Conservation (phyloP, 495 filamentous ascomycete genomes). For the Thermothielavioides terrestris region DNA sequence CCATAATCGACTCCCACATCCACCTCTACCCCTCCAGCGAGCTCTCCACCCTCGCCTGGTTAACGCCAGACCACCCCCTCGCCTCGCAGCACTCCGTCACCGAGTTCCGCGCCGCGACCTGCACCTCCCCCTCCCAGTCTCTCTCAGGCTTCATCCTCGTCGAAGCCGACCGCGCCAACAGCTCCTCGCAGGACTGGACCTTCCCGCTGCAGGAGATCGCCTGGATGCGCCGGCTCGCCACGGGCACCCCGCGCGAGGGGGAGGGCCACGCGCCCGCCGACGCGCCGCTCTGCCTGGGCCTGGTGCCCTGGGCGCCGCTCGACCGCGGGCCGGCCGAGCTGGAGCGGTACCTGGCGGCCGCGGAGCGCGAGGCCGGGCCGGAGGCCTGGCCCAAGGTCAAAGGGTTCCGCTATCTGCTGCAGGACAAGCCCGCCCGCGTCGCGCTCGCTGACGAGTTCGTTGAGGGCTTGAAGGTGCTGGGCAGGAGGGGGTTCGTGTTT, state of each 20-base stretch:
- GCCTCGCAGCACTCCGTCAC: conserved; percentile 51
- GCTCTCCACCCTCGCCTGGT: conserved; percentile 55
- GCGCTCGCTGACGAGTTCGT: conserved; percentile 55
- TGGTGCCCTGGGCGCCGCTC: conserved; percentile 78
- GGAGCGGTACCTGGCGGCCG: conserved; percentile 43
- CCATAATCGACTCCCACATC: conserved; percentile 76
- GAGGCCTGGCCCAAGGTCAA: conserved; percentile 40
- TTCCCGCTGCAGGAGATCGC: conserved; percentile 61
- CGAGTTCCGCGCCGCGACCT: conserved; percentile 44
- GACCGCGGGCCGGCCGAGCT: conserved; percentile 46
- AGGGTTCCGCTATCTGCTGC: conserved; percentile 73
- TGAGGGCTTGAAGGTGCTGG: conserved; percentile 59
- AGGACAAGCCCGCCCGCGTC: conserved; percentile 58
- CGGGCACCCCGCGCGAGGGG: conserved; percentile 44
- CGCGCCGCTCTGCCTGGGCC: conserved; percentile 48
- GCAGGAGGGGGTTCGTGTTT: conserved; percentile 55
- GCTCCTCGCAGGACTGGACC: conserved; percentile 40
- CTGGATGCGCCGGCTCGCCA: conserved; percentile 54
- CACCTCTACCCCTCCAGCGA: conserved; percentile 70
- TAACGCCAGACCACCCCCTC: conserved; percentile 47
- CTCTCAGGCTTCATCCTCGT: conserved; percentile 69
- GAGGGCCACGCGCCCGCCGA: conserved; percentile 53
- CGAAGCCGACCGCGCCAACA: conserved; percentile 68
- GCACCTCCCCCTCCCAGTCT: conserved; percentile 25
- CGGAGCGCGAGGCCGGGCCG: conserved; percentile 40